A percentile compares a stretch with the other conserved stretches of the same genome.
These are phyloP conservation scores for Mycena haematopus DNA, from an alignment of 768 basidiomycete species.

Conservation along the genomic window DNA sequence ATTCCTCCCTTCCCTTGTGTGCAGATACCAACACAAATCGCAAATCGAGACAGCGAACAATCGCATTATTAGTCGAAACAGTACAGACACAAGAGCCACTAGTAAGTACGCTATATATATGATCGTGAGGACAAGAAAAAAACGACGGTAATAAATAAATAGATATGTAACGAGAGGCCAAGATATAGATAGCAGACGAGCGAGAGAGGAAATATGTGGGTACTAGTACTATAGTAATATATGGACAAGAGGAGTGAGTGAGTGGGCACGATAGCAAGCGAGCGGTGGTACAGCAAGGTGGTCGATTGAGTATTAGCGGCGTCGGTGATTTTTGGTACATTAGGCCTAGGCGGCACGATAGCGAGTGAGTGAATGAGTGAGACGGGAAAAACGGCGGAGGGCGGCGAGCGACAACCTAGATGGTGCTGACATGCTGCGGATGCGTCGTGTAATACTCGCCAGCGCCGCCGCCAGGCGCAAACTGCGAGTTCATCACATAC, in stretches of 20 bases:
- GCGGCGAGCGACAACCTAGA: slow-evolving; percentile 10
- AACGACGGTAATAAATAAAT: slow-evolving; percentile 16
- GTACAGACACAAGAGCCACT: slow-evolving; percentile 27
- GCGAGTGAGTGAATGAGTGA: neutral
- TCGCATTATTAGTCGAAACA: slow-evolving; percentile 24
- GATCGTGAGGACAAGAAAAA: neutral
- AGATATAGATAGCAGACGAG: neutral
- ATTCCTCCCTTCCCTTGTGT: too few relatives aligned
- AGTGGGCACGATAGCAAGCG: neutral
- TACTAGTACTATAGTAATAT: neutral
- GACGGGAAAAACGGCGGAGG: neutral
- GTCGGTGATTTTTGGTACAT: neutral
- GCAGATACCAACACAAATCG: too few relatives aligned
- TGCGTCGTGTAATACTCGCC: slow-evolving; percentile 27
- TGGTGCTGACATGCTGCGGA: slow-evolving; percentile 33
- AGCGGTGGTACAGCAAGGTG: neutral
- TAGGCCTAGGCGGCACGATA: neutral
- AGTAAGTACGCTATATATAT: slow-evolving; percentile 19
- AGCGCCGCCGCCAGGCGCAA: neutral
- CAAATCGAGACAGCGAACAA: too few relatives aligned
- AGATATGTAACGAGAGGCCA: slow-evolving; percentile 16
- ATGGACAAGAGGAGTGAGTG: too few relatives aligned
- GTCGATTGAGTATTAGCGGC: neutral
- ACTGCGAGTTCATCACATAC: slow-evolving; percentile 22
- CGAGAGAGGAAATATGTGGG: neutral